Conservation (phyloP, 768 basidiomycete species). For the Mycena galopus region DNA sequence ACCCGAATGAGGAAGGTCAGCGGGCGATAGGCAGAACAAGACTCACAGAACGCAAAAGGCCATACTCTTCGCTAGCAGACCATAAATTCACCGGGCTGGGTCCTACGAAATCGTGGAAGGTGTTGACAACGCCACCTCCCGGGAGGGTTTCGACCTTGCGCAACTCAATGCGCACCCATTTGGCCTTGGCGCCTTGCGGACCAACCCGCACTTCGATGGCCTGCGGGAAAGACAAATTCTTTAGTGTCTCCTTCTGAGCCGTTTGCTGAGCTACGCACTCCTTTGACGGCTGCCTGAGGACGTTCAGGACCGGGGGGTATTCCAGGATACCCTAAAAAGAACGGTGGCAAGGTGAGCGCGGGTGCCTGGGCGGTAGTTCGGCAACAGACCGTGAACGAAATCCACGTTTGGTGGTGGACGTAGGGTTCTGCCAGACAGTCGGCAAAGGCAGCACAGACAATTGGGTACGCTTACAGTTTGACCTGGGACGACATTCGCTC, state of each 20-base stretch:
- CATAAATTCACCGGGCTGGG: slow-evolving; percentile 87
- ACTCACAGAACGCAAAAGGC: slow-evolving; percentile 74
- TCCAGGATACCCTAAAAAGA: slow-evolving; percentile 83
- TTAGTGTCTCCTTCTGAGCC: slow-evolving; percentile 15
- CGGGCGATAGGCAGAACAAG: slow-evolving; percentile 31
- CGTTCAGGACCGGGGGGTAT: slow-evolving; percentile 86
- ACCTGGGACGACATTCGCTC: slow-evolving; percentile 45
- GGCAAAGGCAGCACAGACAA: slow-evolving; percentile 10
- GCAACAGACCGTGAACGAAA: slow-evolving; percentile 78
- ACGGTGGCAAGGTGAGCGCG: slow-evolving; percentile 26
- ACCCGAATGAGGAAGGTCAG: slow-evolving; percentile 9
- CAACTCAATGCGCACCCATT: slow-evolving; percentile 93
- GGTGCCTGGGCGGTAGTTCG: slow-evolving; percentile 2
- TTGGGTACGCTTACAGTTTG: slow-evolving; percentile 46
- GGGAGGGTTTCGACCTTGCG: slow-evolving; percentile 91
- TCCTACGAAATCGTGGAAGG: slow-evolving; percentile 85
- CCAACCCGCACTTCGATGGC: slow-evolving; percentile 89
- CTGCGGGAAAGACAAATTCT: slow-evolving; percentile 54
- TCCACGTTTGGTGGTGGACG: slow-evolving; percentile 92
- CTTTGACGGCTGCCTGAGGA: slow-evolving; percentile 87
- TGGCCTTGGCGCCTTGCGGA: slow-evolving; percentile 83
- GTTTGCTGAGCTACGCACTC: slow-evolving; percentile 64
- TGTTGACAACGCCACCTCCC: slow-evolving; percentile 74
- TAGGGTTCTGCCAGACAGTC: slow-evolving; percentile 66
- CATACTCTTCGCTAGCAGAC: slow-evolving; percentile 84